Base-by-base conservation (phyloP, 306 rosid genomes). In the Corylus avellana region DNA sequence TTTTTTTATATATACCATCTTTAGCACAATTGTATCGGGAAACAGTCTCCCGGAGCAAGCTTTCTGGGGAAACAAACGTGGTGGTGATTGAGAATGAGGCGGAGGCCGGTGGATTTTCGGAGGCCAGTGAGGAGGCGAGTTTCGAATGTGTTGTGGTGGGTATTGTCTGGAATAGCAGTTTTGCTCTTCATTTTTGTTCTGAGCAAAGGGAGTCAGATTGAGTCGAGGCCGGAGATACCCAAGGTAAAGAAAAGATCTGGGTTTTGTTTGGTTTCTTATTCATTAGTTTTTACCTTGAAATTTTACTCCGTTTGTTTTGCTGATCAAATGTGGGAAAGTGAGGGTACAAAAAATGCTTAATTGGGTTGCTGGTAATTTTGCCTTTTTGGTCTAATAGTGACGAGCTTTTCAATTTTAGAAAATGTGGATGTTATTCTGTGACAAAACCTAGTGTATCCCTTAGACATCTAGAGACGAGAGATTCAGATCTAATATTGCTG, bases 71-170 rank as follows among this genome's bases (percentile, higher is more conserved):
- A 57, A 35, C 48, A 12, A 72, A 46, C 61, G 44, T 46, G 48
- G 74, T 50, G 72, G 55, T 17, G 61, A 39, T 51, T 37, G 73
- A 78, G 70, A 4, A 94, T 94, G 98, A 88, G 98, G 87, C 88
- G 98, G 79, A 87, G 97, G 79, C 80, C 90, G 27, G 72, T 81
- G 82, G 97, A 92, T 80, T 89, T 85, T 79, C 97, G 98, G 35
- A 76, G 98, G 87, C 92, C 98, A 8, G 90, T 71, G 70, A 81
- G 97, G 86, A 87, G 92, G 83, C 90, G 90, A 88, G 86, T 94
- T 49, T 88, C 95, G 29, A 96, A 90, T 84, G 90, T 78, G 5
- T 75, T 87, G 5, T 94, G 97, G 97, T 91, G 90, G 90, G 84
- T 83, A 71, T 80, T 94, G 81, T 92, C 92, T 42, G 87, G 90